Evolutionary conservation across 2,329 filamentous ascomycete genomes (phyloP), one percentile per base, ranked within the genome.

Genomic region (Pezicula radicicola): DNA sequence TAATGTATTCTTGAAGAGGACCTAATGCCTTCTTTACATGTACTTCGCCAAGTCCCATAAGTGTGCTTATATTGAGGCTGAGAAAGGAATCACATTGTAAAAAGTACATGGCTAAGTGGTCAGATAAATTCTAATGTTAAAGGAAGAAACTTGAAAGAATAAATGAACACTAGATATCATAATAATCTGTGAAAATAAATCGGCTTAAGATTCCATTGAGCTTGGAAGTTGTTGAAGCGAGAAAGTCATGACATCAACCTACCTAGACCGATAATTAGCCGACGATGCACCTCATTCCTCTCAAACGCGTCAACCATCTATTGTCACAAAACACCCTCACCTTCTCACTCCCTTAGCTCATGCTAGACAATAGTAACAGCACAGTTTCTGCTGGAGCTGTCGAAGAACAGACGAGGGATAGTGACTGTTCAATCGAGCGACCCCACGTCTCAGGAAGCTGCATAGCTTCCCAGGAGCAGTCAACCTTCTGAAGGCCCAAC

Each of bases 21-120:
- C 60, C 59, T 44, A 60, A 35, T 57, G 56, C 12, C 50, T 57
- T 46, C 60, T 49, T 9, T 58, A 52, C 55, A 60, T 19, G 53
- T 61, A 39, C 55, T 54, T 41, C 54, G 18, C 37, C 50, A 9
- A 62, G 16, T 16, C 54, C 49, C 12, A 57, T 4, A 1, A 61
- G 44, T n/a, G 55, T 57, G 6, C 55, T 46, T 25, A 56, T 33
- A 39, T 59, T 53, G 33, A 59, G 25, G 21, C 37, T 44, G 36
- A 48, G 46, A 42, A 54, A 27, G 12, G 50, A 48, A 25, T 49
- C 53, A 25, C 55, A 58, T 4, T 49, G 51, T n/a, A 60, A 50
- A 30, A 59, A 51, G 10, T 53, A 56, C 19, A 63, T 40, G 15
- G 54, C 25, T 25, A 25, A 25, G 25, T 25, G 25, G 25, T 6